phyloP scores from a whole-genome alignment of 495 filamentous ascomycete genomes.

The Penicillium cataractarum region DNA sequence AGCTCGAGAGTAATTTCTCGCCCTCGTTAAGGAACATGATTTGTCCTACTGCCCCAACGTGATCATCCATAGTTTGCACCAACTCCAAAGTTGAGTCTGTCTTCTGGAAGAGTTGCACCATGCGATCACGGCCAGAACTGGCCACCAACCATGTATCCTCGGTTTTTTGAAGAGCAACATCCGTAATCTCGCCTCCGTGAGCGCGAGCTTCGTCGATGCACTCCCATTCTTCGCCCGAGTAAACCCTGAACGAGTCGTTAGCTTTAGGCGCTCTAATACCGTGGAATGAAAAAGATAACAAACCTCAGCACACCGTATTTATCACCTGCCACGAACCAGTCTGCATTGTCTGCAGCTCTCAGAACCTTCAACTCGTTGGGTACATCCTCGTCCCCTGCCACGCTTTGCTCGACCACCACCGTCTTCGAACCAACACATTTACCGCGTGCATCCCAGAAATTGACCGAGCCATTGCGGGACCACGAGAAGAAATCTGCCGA shows the following conservation, averaged over 20 bases:
- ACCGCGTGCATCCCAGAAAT: constrained; percentile 81
- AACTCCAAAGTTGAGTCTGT: constrained; percentile 56
- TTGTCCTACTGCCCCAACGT: constrained; percentile 69
- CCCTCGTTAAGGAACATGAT: constrained; percentile 66
- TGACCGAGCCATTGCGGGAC: constrained; percentile 75
- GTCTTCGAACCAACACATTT: constrained; percentile 62
- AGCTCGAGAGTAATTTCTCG: constrained; percentile 78
- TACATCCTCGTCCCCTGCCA: constrained; percentile 57
- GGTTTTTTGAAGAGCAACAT: constrained; percentile 63
- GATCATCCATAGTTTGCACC: constrained; percentile 77
- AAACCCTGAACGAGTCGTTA: constrained; percentile 39
- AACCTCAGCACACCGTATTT: constrained; percentile 80
- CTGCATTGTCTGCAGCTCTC: constrained; percentile 59
- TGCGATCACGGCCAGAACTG: constrained; percentile 84
- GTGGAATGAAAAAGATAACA: constrained; percentile 13
- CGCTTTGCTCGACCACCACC: constrained; percentile 68
- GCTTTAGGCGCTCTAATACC: constrained; percentile 15
- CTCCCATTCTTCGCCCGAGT: constrained; percentile 49
- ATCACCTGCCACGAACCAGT: constrained; percentile 79
- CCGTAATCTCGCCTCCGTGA: constrained; percentile 83
- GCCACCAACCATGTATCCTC: constrained; percentile 60
- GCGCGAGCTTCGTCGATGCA: constrained; percentile 73
- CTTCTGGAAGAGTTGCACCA: constrained; percentile 80
- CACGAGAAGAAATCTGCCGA: constrained; percentile 83
- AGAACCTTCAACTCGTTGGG: constrained; percentile 79